These are phyloP conservation scores for Phaseolus coccineus DNA, from an alignment of 331 rosid genomes.

Conservation along the genomic window DNA sequence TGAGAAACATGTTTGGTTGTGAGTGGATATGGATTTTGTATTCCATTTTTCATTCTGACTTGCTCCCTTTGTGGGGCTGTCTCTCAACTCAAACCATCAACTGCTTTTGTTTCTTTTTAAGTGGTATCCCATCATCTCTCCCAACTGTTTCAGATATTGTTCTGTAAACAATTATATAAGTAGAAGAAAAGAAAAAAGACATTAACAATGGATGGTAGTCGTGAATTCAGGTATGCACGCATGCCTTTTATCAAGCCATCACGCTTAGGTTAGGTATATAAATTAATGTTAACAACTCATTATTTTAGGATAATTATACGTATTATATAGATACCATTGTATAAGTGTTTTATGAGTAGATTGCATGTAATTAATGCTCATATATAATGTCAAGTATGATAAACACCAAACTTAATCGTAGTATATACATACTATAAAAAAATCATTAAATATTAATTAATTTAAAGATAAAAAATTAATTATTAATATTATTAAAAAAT, in stretches of 20 bases:
- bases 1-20: slow-evolving; percentile 35
- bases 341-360: too few species aligned
- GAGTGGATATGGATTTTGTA: slow-evolving; percentile 40
- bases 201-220: neutral
- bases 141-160: neutral
- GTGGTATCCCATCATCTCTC: slow-evolving; percentile 16
- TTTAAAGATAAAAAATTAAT: too few species aligned
- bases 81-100: slow-evolving; percentile 32
- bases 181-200: neutral
- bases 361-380: too few species aligned
- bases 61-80: slow-evolving; percentile 1
- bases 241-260: neutral
- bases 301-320: neutral
- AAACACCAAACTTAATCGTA: too few species aligned
- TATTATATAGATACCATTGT: too few species aligned
- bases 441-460: too few species aligned
- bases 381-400: neutral
- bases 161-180: neutral
- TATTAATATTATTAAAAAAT: too few species aligned
- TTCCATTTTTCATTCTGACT: slow-evolving; percentile 1
- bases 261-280: neutral
- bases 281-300: neutral
- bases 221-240: neutral
- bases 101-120: slow-evolving; percentile 18
- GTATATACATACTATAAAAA: too few species aligned